Base-by-base conservation (phyloP, 108 stramenopile species). In the Pseudonitzschia pungens region DNA sequence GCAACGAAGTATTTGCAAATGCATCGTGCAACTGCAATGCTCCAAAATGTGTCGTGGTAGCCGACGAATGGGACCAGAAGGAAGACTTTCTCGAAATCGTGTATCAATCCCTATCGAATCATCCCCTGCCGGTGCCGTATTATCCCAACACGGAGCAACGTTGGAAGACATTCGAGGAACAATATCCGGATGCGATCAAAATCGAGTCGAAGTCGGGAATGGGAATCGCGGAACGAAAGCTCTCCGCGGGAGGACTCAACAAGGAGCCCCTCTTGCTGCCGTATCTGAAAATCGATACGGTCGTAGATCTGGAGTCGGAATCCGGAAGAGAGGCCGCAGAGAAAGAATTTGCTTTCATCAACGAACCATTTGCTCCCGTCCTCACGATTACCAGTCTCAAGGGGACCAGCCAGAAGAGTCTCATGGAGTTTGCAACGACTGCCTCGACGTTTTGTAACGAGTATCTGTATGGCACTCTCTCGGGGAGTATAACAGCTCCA, bases 281-380 rank as follows among this genome's bases (percentile, higher is more conserved):
- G 26, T 68, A 44, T 41, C 22, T 73, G 9, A 31, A 40, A 22
- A 65, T 65, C 57, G 55, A 45, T 8, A 26, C 66, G 16, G 21
- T 32, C 1, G 65, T 73, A 2, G 69, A 77, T 40, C 36, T 77
- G 50, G 26, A 52, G 28, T 52, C 59, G 15, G 50, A 62, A 7
- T 8, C 27, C 3, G 65, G 64, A 41, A 55, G 52, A 43, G 62
- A 62, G 9, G 52, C 32, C n/a, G 80, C 67, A 18, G 14, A 10
- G 36, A 52, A 81, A 28, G 80, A 77, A 42, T 71, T 72, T 57
- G 75, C 70, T 42, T 67, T 81, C 10, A 27, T 4, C 24, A 64
- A 76, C 44, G 80, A 81, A 58, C 72, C 74, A 20, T 81, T 81
- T 67, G 59, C 69, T 18, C 80, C 80, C 15, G 64, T 81, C 5